Evolutionary conservation across 1,139 yeast genomes (phyloP), one percentile per base, ranked within the genome.

Genomic region (Nakaseomyces kungkrabaensis): DNA sequence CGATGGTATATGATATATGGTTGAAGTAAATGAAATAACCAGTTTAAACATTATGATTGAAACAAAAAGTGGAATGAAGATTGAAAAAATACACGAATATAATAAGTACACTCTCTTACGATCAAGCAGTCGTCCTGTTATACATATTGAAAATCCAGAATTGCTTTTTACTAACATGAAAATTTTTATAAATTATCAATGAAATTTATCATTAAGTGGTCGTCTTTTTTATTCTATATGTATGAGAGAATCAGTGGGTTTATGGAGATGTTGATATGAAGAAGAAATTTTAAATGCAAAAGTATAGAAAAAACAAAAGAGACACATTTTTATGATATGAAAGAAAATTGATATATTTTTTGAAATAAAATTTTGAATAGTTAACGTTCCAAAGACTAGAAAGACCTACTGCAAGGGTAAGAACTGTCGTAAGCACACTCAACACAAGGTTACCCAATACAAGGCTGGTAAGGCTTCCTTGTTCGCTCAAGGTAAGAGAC

Each of bases 351-450:
- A 37, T 17, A 17, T 13, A 13, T 22, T 17, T 11, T 5, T 13
- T 3, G 11, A 17, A 25, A 38, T n/a, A 9, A 37, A 1, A 22
- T 50, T 48, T 2, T 37, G 37, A 43, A 37, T 57, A 90, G 99
- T 92, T 81, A 92, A 92, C 95, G 95, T 92, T 82, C 99, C 99
- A 81, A 92, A 92, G 87, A 90, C 97, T 79, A 90, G 98, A 86
- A 89, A 86, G 82, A 92, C 99, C 77, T 92, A 85, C 92, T 92
- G 99, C 82, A 89, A 89, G 81, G 97, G 97, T 81, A 92, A 86
- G 81, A 83, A 82, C 75, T 94, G 99, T 82, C 88, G 95, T 74
- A 89, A 89, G 81, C 99, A 94, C 94, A 90, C 98, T 72, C 97
- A 89, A 79, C 99, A 92, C 95, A 92, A 92, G 85, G 98, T 92